phyloP scores from a whole-genome alignment of 2,329 filamentous ascomycete species.

The Rosellinia necatrix region DNA sequence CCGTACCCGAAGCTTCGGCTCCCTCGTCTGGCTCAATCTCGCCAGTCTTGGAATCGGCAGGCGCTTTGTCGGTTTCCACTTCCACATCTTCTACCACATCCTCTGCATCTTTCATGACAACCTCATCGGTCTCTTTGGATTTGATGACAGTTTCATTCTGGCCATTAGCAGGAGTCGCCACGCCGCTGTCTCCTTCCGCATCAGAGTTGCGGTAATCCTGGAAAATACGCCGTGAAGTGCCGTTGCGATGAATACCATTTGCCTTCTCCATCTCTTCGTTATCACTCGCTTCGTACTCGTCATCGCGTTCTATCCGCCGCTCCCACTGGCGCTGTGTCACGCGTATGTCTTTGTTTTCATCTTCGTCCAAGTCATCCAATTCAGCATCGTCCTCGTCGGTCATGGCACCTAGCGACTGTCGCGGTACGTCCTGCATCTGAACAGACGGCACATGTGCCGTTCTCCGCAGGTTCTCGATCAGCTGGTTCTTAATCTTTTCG shows the following conservation, averaged over 20 bases:
- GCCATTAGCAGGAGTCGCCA: slow-evolving; percentile 45
- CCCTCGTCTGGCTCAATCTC: slow-evolving; percentile 31
- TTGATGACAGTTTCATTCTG: slow-evolving; percentile 43
- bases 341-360: slow-evolving; percentile 82
- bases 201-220: slow-evolving; percentile 55
- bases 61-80: slow-evolving; percentile 41
- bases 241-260: slow-evolving; percentile 68
- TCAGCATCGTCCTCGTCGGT: slow-evolving; percentile 70
- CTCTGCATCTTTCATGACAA: slow-evolving; percentile 42
- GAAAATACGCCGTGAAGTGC: slow-evolving; percentile 54
- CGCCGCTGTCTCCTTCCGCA: slow-evolving; percentile 48
- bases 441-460: slow-evolving; percentile 87
- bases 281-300: slow-evolving; percentile 86
- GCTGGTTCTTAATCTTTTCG: slow-evolving; percentile 77
- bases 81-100: slow-evolving; percentile 29
- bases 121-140: slow-evolving; percentile 47
- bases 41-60: slow-evolving; percentile 26
- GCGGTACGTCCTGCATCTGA: slow-evolving; percentile 80
- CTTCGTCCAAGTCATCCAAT: slow-evolving; percentile 75
- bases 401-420: slow-evolving; percentile 64
- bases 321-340: slow-evolving; percentile 84
- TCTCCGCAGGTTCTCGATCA: slow-evolving; percentile 85
- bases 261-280: slow-evolving; percentile 79
- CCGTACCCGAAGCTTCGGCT: slow-evolving; percentile 26
- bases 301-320: slow-evolving; percentile 73